Conservation (phyloP, 768 basidiomycete species). For the Mycena epipterygia region DNA sequence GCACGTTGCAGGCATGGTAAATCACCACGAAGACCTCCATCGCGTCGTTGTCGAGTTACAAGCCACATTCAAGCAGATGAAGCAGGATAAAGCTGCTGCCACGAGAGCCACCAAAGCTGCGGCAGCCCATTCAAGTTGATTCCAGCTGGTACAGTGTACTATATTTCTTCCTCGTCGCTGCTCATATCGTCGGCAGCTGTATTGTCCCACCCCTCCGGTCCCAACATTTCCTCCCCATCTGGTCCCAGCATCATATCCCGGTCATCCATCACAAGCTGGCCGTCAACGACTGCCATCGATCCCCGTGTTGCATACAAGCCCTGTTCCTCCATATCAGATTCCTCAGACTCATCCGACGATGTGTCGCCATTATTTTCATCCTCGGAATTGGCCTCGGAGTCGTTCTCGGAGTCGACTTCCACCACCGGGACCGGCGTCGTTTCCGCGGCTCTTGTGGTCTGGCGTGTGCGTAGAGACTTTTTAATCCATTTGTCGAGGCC, state of each 20-base stretch:
- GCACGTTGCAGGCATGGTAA: neutral
- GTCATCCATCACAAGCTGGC: slow-evolving; percentile 8
- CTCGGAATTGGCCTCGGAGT: too few relatives aligned
- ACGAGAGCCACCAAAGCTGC: neutral
- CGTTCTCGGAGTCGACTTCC: neutral
- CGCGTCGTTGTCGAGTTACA: neutral
- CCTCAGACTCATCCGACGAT: neutral
- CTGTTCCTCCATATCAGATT: neutral
- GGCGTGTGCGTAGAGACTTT: slow-evolving; percentile 10
- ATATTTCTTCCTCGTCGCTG: neutral
- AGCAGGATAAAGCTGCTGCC: neutral
- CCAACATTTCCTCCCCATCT: neutral
- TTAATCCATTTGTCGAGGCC: slow-evolving; percentile 25
- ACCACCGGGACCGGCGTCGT: neutral
- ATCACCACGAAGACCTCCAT: neutral
- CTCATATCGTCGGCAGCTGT: neutral
- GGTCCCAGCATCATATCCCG: slow-evolving; percentile 19
- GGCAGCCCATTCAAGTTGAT: too few relatives aligned
- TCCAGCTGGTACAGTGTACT: neutral
- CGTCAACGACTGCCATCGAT: neutral
- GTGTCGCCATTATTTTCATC: neutral
- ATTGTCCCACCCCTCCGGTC: neutral
- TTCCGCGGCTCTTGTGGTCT: neutral
- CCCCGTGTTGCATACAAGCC: neutral
- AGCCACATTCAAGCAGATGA: neutral